phyloP scores from a whole-genome alignment of 1,284 basidiomycete genomes.

The Athelia psychrophila region DNA sequence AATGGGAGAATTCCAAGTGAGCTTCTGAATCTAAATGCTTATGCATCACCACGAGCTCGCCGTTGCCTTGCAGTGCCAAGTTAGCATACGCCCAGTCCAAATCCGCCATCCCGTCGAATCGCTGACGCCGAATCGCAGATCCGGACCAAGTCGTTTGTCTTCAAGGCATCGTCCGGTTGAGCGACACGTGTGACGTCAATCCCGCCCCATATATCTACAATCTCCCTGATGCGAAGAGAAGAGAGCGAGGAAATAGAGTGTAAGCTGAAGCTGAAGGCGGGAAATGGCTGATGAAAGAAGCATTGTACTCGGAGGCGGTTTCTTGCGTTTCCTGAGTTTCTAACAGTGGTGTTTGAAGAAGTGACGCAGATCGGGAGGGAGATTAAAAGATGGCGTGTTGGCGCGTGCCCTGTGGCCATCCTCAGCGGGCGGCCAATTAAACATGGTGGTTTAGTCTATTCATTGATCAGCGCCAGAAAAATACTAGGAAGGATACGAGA shows the following conservation, averaged over 20 bases:
- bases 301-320: conserved; percentile 45
- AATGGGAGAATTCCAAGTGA: too few species aligned
- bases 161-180: conserved; percentile 69
- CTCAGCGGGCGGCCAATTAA: conserved; percentile 60
- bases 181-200: conserved; percentile 31
- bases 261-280: conserved; percentile 64
- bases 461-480: too few species aligned
- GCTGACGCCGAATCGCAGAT: conserved; percentile 64
- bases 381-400: conserved; percentile 10
- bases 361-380: conserved; percentile 24
- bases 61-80: too few species aligned
- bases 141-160: conserved; percentile 62
- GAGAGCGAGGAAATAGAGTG: conserved; percentile 51
- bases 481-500: conserved; percentile 13
- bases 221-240: conserved; percentile 44
- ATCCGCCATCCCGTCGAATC: conserved; percentile 70
- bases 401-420: too few species aligned
- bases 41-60: too few species aligned
- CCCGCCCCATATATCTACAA: conserved; percentile 69
- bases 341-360: conserved; percentile 15
- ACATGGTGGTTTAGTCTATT: conserved; percentile 43
- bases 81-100: too few species aligned
- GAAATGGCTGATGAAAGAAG: conserved; percentile 67
- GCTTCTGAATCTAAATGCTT: too few species aligned
- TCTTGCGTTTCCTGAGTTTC: conserved; percentile 46